Evolutionary conservation across 148 eudicot species (phyloP).

Genomic region (Vaccinium darrowii): DNA sequence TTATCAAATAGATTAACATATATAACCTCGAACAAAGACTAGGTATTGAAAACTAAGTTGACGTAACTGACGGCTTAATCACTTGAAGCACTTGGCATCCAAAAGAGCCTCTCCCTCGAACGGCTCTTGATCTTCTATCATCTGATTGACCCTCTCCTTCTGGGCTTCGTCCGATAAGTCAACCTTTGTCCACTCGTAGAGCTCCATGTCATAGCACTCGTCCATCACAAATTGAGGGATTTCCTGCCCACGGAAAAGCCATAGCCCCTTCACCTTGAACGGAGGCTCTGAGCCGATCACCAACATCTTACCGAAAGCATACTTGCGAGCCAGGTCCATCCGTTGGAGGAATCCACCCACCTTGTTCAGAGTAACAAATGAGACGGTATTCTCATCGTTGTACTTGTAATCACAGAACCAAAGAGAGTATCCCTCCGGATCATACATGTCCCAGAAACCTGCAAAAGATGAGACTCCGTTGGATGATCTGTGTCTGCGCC

Average conservation of each 20-base stretch:
- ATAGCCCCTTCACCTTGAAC: conserved; percentile 12
- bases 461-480: background rate
- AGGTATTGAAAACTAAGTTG: too few species aligned
- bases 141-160: conserved; percentile 11
- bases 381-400: conserved; percentile 7
- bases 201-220: conserved; percentile 17
- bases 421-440: conserved; percentile 9
- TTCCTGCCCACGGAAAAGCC: conserved; percentile 12
- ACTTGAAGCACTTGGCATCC: conserved; percentile 17
- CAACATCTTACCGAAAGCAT: conserved; percentile 15
- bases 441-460: conserved; percentile 15
- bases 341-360: conserved; percentile 9
- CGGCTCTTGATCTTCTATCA: conserved; percentile 11
- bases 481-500: too few species aligned
- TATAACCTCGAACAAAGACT: too few species aligned
- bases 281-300: conserved; percentile 17
- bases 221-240: conserved; percentile 11
- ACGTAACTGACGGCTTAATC: too few species aligned
- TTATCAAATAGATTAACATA: too few species aligned
- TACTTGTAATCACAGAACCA: background rate
- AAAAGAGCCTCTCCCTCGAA: conserved; percentile 11
- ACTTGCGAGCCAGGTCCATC: conserved; percentile 14
- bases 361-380: conserved; percentile 11
- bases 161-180: background rate
- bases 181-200: conserved; percentile 3